Conservation (phyloP, 2,329 filamentous ascomycete species). For the Apiospora koreana region DNA sequence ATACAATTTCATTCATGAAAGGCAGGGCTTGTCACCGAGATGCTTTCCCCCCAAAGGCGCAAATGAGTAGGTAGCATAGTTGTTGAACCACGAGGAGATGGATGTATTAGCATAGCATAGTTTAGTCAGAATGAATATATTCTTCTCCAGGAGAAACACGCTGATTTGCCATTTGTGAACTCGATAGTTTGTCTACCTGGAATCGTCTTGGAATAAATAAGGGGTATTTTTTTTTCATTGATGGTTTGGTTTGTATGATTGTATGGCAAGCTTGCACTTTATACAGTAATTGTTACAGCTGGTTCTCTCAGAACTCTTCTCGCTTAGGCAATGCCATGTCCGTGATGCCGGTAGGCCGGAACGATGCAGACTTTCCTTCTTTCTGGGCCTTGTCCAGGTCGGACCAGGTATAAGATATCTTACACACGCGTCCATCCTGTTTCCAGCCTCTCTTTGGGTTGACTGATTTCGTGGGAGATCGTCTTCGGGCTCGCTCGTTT, state of each 20-base stretch:
- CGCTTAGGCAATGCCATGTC: neutral
- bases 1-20: neutral
- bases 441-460: neutral
- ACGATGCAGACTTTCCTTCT: neutral
- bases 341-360: neutral
- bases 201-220: too few relatives aligned
- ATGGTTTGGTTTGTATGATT: neutral
- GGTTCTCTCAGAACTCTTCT: neutral
- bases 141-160: neutral
- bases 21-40: neutral
- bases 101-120: slow-evolving; percentile 2
- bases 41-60: neutral
- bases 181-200: too few relatives aligned
- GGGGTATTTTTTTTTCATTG: neutral
- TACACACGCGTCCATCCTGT: neutral
- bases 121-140: slow-evolving; percentile 7
- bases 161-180: neutral
- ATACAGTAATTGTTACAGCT: slow-evolving; percentile 5
- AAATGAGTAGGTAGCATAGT: neutral
- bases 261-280: neutral
- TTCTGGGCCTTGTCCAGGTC: neutral
- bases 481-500: neutral
- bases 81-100: neutral
- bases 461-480: neutral
- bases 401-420: neutral